phyloP scores from a whole-genome alignment of 495 filamentous ascomycete genomes.

The Sporormia fimetaria region DNA sequence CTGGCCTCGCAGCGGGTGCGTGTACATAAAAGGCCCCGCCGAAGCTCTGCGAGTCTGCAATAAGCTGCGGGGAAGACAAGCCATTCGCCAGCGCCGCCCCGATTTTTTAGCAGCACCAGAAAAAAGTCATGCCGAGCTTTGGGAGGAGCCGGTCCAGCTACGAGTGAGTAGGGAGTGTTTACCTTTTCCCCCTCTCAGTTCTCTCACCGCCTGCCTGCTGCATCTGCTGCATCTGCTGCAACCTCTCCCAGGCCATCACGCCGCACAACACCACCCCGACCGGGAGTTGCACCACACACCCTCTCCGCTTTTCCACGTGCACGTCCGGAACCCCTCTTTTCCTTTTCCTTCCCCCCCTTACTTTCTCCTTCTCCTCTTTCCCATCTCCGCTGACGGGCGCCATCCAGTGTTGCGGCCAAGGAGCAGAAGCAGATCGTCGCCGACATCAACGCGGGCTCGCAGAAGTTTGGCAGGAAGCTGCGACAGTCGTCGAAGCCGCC shows the following conservation, averaged over 20 bases:
- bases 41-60: no score
- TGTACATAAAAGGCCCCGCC: no score
- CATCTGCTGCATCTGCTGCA: background rate
- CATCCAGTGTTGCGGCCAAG: slow-evolving; percentile 14
- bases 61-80: background rate
- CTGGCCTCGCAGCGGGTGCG: no score
- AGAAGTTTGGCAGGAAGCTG: slow-evolving; percentile 23
- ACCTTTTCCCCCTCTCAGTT: background rate
- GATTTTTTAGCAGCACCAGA: background rate
- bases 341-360: background rate
- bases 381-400: background rate
- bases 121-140: slow-evolving; percentile 22
- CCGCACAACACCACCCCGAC: no score
- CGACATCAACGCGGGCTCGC: slow-evolving; percentile 21
- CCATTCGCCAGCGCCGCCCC: slow-evolving; percentile 5
- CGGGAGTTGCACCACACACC: no score
- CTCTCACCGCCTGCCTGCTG: background rate
- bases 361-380: background rate
- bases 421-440: slow-evolving; percentile 22
- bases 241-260: background rate
- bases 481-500: slow-evolving; percentile 9
- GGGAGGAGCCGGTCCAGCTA: slow-evolving; percentile 23
- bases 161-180: slow-evolving; percentile 16
- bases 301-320: no score
- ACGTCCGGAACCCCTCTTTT: no score